These are phyloP conservation scores for Xylariales sp. DNA, from an alignment of 2,329 filamentous ascomycete species.

Conservation along the genomic window DNA sequence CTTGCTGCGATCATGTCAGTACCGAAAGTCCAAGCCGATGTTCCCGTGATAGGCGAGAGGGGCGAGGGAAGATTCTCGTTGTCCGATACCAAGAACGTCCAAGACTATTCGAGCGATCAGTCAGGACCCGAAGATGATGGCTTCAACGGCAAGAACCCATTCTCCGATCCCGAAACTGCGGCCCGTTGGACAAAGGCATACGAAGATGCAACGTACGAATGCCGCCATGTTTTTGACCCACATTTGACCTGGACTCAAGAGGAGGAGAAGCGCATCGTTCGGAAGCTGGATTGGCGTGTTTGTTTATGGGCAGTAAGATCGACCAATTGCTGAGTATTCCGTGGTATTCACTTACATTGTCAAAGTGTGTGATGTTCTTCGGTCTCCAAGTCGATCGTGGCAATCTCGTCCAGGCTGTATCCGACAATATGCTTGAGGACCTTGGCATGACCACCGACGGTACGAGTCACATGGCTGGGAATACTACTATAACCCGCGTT, in stretches of 20 bases:
- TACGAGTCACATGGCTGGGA: too few relatives aligned
- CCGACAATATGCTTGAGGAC: constrained; percentile 57
- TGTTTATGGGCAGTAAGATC: constrained; percentile 34
- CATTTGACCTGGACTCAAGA: constrained; percentile 45
- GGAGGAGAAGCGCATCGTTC: constrained; percentile 48
- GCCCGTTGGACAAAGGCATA: constrained; percentile 30
- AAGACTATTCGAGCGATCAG: background rate
- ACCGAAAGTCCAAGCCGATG: constrained; percentile 2
- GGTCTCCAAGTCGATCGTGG: constrained; percentile 56
- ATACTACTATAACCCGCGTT: too few relatives aligned
- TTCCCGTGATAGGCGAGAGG: constrained; percentile 3
- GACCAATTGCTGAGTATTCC: background rate
- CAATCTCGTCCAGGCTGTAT: constrained; percentile 54
- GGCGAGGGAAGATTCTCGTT: constrained; percentile 1
- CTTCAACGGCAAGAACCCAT: constrained; percentile 22
- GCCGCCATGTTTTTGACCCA: constrained; percentile 51
- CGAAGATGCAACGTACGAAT: constrained; percentile 41
- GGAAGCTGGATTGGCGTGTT: constrained; percentile 39
- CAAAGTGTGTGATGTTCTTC: constrained; percentile 53
- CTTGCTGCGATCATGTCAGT: constrained; percentile 1
- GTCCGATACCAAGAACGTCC: background rate
- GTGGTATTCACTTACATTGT: constrained; percentile 4
- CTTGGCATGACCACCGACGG: constrained; percentile 39
- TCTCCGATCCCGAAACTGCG: constrained; percentile 23
- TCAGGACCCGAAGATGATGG: constrained; percentile 4